These are phyloP conservation scores for Bipolaris bicolor DNA, from an alignment of 2,329 filamentous ascomycete species.

Conservation along the genomic window DNA sequence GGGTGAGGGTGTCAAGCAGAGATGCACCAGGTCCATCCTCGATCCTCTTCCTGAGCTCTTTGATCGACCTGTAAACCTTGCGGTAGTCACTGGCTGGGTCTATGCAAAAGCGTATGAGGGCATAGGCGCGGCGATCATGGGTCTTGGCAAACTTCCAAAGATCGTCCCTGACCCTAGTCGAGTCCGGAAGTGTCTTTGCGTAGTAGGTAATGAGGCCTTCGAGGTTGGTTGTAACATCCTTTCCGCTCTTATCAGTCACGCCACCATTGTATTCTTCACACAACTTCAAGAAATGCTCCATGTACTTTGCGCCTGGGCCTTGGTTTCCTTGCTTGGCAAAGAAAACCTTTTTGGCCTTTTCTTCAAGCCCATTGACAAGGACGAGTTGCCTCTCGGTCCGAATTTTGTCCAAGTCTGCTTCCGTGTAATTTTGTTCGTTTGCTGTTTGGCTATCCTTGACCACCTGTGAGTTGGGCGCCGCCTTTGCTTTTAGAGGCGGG, in stretches of 20 bases:
- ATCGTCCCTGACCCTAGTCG: conserved; percentile 72
- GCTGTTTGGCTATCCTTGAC: conserved; percentile 63
- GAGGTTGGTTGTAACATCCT: conserved; percentile 72
- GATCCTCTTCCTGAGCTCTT: conserved; percentile 83
- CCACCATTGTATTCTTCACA: conserved; percentile 92
- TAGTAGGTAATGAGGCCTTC: conserved; percentile 75
- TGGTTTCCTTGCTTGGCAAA: conserved; percentile 84
- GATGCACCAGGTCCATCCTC: conserved; percentile 68
- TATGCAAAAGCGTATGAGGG: conserved; percentile 85
- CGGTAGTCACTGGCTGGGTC: conserved; percentile 88
- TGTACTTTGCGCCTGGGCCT: conserved; percentile 72
- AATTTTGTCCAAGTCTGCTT: conserved; percentile 73
- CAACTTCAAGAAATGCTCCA: conserved; percentile 78
- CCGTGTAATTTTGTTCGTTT: conserved; percentile 51
- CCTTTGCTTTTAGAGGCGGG: conserved; percentile 69
- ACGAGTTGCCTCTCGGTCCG: conserved; percentile 84
- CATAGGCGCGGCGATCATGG: conserved; percentile 88
- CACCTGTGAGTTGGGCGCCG: conserved; percentile 62
- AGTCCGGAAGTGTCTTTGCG: conserved; percentile 76
- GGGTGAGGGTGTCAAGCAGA: conserved; percentile 78
- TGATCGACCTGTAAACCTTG: conserved; percentile 86
- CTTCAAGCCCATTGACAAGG: conserved; percentile 77
- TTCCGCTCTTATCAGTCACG: conserved; percentile 72
- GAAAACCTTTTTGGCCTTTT: conserved; percentile 82
- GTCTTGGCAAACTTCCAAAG: conserved; percentile 89